Evolutionary conservation across 2,329 filamentous ascomycete genomes (phyloP).

Genomic region (Hypoxylon sp.): DNA sequence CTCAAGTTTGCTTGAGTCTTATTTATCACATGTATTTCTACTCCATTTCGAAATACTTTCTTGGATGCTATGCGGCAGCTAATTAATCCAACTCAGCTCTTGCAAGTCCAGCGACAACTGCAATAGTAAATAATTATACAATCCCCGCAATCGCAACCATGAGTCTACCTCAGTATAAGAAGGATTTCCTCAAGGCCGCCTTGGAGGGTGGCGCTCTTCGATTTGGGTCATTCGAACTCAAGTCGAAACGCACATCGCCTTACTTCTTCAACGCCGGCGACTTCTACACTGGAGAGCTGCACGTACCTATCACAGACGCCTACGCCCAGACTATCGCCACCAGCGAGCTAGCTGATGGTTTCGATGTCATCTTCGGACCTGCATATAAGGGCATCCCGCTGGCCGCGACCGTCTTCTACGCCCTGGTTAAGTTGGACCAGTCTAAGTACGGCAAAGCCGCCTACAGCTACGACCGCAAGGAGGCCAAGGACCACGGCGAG

Average conservation of each 20-base stretch:
- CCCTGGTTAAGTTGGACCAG: constrained; percentile 75
- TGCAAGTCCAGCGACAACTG: neutral
- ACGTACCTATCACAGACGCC: constrained; percentile 79
- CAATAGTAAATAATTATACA: no score
- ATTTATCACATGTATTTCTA: no score
- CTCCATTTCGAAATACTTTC: no score
- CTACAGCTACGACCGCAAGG: constrained; percentile 95
- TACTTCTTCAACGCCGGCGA: constrained; percentile 98
- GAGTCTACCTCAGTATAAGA: constrained; percentile 71
- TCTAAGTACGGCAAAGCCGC: constrained; percentile 72
- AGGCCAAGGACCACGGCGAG: constrained; percentile 95
- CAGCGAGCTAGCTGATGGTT: constrained; percentile 55
- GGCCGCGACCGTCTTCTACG: constrained; percentile 78
- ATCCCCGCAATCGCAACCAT: constrained; percentile 44
- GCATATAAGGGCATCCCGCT: constrained; percentile 98
- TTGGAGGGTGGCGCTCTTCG: constrained; percentile 75
- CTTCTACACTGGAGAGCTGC: constrained; percentile 83
- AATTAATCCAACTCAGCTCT: neutral
- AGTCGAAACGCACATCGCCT: constrained; percentile 88
- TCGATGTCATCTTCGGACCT: constrained; percentile 91
- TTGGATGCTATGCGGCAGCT: no score
- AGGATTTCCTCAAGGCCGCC: constrained; percentile 74
- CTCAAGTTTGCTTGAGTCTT: no score
- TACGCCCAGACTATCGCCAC: constrained; percentile 74
- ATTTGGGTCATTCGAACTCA: constrained; percentile 87